Base-by-base conservation (phyloP, 2,329 filamentous ascomycete genomes). In the Helotiales sp. region DNA sequence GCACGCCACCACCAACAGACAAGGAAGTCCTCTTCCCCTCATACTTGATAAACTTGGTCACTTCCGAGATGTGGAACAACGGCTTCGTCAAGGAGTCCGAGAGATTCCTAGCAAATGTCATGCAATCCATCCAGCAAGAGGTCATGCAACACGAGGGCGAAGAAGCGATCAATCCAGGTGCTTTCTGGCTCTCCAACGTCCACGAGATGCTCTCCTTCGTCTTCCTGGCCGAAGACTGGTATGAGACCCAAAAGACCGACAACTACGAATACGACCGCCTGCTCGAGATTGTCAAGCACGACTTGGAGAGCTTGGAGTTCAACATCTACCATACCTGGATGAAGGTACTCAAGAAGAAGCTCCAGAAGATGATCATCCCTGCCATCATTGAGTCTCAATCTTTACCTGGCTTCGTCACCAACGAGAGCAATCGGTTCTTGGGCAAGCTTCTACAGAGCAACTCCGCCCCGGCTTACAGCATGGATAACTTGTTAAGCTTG, bases 241-340 rank as follows among this genome's bases (percentile, higher is more conserved):
- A 99, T 69, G 95, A 98, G 78, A 91, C 93, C 57, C 95, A 99
- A 75, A 99, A 99, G 84, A 95, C 93, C 34, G 95, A 99, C 76
- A 98, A 98, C 73, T 98, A 96, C 73, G 95, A 99, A 79, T 99
- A 99, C 70, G 95, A 99, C 76, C 89, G 95, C 63, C 83, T 99
- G 53, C 79, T 99, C 69, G 95, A 99, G 76, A 98, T 99, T 73
- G 95, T 99, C 73, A 99, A 99, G 82, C 95, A 99, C 73, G 95
- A 99, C 73, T 81, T 99, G 52, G 95, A 99, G 79, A 96, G 91
- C 75, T 81, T 99, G 63, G 95, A 99, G 77, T 99, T 99, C 81
- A 99, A 99, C 80, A 99, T 99, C 69, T 99, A 99, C 77, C 95
- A 99, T 77, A 99, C 95, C 25, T 99, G 95, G 95, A 99, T 99